Evolutionary conservation across 768 basidiomycete species (phyloP), one percentile per base, ranked within the genome.

Genomic region (Macrolepiota albuminosa): DNA sequence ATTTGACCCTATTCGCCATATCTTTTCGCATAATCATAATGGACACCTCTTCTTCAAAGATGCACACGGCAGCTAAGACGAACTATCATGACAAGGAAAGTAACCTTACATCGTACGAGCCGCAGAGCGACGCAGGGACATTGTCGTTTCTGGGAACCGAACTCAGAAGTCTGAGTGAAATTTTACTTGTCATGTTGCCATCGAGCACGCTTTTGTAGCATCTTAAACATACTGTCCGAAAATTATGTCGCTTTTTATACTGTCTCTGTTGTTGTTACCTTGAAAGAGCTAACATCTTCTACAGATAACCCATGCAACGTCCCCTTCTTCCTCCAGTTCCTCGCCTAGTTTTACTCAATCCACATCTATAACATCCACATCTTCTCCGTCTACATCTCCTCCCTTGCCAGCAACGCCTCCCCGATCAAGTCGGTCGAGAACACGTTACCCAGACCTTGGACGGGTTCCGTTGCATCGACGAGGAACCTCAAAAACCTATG

Each of bases 401-500:
- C 73, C 76, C 3, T 70, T 72, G 26, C 79, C 78, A 6, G 66
- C 67, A 5, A 82, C 82, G 0, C 80, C 80, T 3, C 76, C 76
- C n/a, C 76, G 72, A 4, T 66, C 72, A 45, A 75, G 74, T 46
- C 77, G 83, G 46, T 63, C 71, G 0, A 69, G 74, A 37, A 66
- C 74, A 31, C 82, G 81, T 18, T 89, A 89, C 67, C 84, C 84
- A 2, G 79, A 82, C 46, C 81, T 89, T 7, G 81, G 84, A 4
- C 84, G 87, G 33, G 86, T 90, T 6, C 91, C 89, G 0, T 75
- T 92, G 14, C 90, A 92, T 68, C 81, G 88, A 26, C 78, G 91
- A 57, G 91, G 91, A 1, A 92, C 84, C 21, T 91, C 91, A 2
- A 84, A 82, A 62, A 90, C 84, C 4, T 94, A 93, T 63, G 93